Percentiles rank a stretch among this genome's conserved stretches.
These are phyloP conservation scores for Pythium guiyangense DNA, from an alignment of 352 stramenopile genomes.

Conservation along the genomic window DNA sequence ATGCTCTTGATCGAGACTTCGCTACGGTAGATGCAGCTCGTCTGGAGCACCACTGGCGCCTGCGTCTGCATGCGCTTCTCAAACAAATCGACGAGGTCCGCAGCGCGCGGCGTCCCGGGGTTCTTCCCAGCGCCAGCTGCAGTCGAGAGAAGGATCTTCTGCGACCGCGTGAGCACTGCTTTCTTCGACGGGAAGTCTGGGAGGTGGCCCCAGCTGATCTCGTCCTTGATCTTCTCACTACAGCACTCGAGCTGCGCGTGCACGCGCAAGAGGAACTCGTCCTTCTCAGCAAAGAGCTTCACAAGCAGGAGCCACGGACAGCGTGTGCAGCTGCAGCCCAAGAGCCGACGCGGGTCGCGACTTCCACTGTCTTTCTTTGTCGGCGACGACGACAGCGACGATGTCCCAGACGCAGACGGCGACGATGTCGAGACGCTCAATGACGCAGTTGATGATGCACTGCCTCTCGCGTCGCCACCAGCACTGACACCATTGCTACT, in stretches of 20 bases:
- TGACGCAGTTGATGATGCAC: background rate
- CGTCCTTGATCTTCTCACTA: slow-evolving; percentile 68
- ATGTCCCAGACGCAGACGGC: background rate
- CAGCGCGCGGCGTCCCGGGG: slow-evolving; percentile 22
- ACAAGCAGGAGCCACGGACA: slow-evolving; percentile 75
- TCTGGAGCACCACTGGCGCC: slow-evolving; percentile 27
- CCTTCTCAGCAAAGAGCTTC: slow-evolving; percentile 63
- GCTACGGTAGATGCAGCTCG: slow-evolving; percentile 71
- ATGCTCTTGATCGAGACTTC: slow-evolving; percentile 83
- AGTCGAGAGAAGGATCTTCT: slow-evolving; percentile 54
- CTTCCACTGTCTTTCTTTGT: slow-evolving; percentile 12
- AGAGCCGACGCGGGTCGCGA: slow-evolving; percentile 35
- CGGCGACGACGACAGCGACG: slow-evolving; percentile 14
- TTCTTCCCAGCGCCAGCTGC: slow-evolving; percentile 26
- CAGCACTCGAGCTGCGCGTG: slow-evolving; percentile 67
- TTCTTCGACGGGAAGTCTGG: slow-evolving; percentile 63
- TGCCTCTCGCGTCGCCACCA: background rate
- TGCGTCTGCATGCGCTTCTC: slow-evolving; percentile 46
- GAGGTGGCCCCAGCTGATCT: slow-evolving; percentile 69
- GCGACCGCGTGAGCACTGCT: slow-evolving; percentile 51
- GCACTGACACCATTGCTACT: background rate
- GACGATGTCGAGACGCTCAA: background rate
- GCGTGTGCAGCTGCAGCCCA: slow-evolving; percentile 63
- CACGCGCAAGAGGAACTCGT: slow-evolving; percentile 69
- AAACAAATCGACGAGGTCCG: slow-evolving; percentile 52